A percentile compares a stretch with the other conserved stretches of the same genome.
Evolutionary conservation across 805 yeast genomes (phyloP).

Genomic region (Dipodascus geniculatus): DNA sequence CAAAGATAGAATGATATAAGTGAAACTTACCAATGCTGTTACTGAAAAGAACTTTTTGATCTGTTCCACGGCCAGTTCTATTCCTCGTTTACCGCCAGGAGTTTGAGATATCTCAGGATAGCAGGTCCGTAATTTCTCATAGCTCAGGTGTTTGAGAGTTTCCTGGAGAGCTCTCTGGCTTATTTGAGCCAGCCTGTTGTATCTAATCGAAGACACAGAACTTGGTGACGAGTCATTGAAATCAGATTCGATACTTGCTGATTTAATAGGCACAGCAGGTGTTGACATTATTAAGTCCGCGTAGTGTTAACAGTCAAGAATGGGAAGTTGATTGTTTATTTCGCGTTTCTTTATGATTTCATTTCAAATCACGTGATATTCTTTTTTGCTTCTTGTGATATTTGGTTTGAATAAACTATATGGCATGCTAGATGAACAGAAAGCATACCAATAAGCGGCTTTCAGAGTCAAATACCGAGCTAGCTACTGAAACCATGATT

Average conservation of each 20-base stretch:
- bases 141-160: constrained; percentile 37
- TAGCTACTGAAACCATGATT: too few relatives aligned
- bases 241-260: background rate
- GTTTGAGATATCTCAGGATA: constrained; percentile 41
- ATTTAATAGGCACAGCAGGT: background rate
- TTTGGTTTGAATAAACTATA: constrained; percentile 88
- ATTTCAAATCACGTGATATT: constrained; percentile 33
- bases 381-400: constrained; percentile 57
- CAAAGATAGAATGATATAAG: background rate
- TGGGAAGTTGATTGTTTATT: background rate
- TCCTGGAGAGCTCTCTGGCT: constrained; percentile 44
- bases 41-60: constrained; percentile 40
- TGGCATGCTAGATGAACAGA: too few relatives aligned
- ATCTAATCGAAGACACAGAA: constrained; percentile 29
- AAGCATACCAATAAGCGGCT: too few relatives aligned
- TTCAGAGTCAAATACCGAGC: too few relatives aligned
- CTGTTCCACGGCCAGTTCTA: constrained; percentile 40
- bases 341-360: background rate
- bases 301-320: background rate
- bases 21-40: constrained; percentile 19
- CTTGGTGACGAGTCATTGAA: background rate
- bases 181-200: constrained; percentile 37
- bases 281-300: background rate
- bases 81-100: constrained; percentile 33
- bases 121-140: constrained; percentile 41